Conservation (phyloP, 2,329 filamentous ascomycete genomes). For the Pseudogymnoascus sp. region DNA sequence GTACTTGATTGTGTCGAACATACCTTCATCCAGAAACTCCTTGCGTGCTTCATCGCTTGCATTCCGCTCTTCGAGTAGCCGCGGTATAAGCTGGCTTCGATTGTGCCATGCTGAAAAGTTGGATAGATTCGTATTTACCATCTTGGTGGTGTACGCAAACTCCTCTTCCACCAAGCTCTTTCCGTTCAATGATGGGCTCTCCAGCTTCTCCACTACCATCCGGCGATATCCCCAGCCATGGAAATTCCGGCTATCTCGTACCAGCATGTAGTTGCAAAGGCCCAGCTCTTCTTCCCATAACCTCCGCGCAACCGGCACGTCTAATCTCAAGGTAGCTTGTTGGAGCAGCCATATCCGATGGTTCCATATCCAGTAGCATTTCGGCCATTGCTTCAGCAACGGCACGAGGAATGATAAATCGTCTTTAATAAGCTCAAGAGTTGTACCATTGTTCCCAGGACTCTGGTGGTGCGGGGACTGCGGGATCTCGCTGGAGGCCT, state of each 20-base stretch:
- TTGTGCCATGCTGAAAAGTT: constrained; percentile 98
- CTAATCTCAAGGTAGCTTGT: constrained; percentile 58
- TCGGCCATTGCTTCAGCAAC: constrained; percentile 76
- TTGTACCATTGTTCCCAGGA: constrained; percentile 45
- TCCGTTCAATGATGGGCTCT: constrained; percentile 45
- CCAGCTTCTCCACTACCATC: constrained; percentile 66
- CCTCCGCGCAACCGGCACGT: constrained; percentile 43
- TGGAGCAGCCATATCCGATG: constrained; percentile 80
- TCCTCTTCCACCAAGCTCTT: constrained; percentile 67
- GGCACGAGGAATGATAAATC: constrained; percentile 80
- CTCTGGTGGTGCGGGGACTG: constrained; percentile 37
- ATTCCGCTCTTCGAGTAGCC: constrained; percentile 60
- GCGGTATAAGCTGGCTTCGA: constrained; percentile 73
- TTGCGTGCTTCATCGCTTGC: constrained; percentile 55
- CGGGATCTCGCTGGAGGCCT: constrained; percentile 43
- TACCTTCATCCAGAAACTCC: constrained; percentile 63
- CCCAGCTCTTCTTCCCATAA: constrained; percentile 81
- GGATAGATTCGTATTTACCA: constrained; percentile 75
- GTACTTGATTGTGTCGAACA: constrained; percentile 12
- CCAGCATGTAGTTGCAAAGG: constrained; percentile 80
- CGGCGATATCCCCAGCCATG: constrained; percentile 93
- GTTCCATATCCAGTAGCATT: constrained; percentile 99
- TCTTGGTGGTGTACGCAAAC: constrained; percentile 82
- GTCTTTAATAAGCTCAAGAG: constrained; percentile 49
- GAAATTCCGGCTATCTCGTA: constrained; percentile 80